These are phyloP conservation scores for Avena eriantha DNA, from an alignment of 176 grass and related monocot genomes.

Conservation along the genomic window DNA sequence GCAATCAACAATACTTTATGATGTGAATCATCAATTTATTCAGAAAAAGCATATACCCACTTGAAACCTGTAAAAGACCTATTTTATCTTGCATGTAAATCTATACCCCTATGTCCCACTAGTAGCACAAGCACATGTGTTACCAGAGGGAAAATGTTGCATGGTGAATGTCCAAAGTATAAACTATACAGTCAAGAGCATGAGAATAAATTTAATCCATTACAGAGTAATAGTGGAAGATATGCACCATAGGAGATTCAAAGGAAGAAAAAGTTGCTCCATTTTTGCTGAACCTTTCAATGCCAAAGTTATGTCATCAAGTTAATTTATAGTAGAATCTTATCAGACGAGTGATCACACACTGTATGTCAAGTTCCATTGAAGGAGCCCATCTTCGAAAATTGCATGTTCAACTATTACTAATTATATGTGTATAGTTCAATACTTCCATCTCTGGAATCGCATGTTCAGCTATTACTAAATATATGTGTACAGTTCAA, in stretches of 20 bases:
- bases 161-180: conserved; percentile 14
- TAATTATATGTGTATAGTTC: neutral
- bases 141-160: neutral
- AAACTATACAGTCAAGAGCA: neutral
- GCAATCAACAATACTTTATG: neutral
- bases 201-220: neutral
- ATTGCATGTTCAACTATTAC: neutral
- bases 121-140: neutral
- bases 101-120: neutral
- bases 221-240: neutral
- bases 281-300: neutral
- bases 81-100: neutral
- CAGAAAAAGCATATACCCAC: neutral
- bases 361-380: too few relatives aligned
- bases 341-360: neutral
- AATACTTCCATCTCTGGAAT: too few relatives aligned
- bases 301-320: neutral
- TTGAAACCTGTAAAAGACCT: neutral
- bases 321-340: neutral
- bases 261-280: neutral
- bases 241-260: neutral
- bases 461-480: too few relatives aligned
- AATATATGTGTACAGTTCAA: neutral
- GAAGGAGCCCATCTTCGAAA: too few relatives aligned
- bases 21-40: neutral